Evolutionary conservation across 2,329 filamentous ascomycete genomes (phyloP).

Genomic region (Sarocladiaceae sp.): DNA sequence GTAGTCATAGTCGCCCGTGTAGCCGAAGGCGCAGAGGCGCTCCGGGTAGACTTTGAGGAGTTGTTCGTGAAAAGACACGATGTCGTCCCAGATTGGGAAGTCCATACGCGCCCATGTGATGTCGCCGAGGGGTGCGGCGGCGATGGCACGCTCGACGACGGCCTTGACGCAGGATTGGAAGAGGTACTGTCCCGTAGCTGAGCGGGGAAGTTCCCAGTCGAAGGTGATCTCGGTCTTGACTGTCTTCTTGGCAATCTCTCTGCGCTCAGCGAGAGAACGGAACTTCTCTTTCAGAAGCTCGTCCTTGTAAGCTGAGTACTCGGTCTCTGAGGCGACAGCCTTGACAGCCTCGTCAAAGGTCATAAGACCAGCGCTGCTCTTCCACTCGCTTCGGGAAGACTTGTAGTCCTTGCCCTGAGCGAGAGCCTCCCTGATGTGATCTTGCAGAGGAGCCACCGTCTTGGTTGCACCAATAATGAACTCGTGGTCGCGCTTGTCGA

Average conservation of each 20-base stretch:
- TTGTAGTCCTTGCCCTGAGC: slow-evolving; percentile 22
- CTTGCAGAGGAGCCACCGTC: slow-evolving; percentile 14
- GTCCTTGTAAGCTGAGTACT: slow-evolving; percentile 22
- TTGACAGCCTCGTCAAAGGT: slow-evolving; percentile 32
- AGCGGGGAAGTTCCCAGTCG: slow-evolving; percentile 31
- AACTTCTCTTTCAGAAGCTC: slow-evolving; percentile 11
- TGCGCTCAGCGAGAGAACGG: slow-evolving; percentile 11
- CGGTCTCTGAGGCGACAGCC: slow-evolving; percentile 17
- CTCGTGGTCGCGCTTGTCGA: slow-evolving; percentile 32
- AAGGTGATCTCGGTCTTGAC: slow-evolving; percentile 22
- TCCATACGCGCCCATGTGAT: slow-evolving; percentile 33
- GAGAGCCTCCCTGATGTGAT: slow-evolving; percentile 11
- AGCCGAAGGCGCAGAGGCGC: slow-evolving; percentile 33
- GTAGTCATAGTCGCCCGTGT: slow-evolving; percentile 31
- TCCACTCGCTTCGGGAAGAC: slow-evolving; percentile 26
- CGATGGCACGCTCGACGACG: slow-evolving; percentile 27
- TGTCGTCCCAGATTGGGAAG: slow-evolving; percentile 28
- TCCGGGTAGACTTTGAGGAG: slow-evolving; percentile 29
- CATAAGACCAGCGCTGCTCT: slow-evolving; percentile 22
- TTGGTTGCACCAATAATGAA: slow-evolving; percentile 34
- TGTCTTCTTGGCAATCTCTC: slow-evolving; percentile 17
- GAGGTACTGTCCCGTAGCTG: slow-evolving; percentile 29
- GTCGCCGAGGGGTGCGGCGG: slow-evolving; percentile 30
- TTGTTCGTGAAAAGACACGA: slow-evolving; percentile 30
- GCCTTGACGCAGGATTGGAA: slow-evolving; percentile 25